phyloP scores from a whole-genome alignment of 345 rosid genomes.

The Murraya paniculata region DNA sequence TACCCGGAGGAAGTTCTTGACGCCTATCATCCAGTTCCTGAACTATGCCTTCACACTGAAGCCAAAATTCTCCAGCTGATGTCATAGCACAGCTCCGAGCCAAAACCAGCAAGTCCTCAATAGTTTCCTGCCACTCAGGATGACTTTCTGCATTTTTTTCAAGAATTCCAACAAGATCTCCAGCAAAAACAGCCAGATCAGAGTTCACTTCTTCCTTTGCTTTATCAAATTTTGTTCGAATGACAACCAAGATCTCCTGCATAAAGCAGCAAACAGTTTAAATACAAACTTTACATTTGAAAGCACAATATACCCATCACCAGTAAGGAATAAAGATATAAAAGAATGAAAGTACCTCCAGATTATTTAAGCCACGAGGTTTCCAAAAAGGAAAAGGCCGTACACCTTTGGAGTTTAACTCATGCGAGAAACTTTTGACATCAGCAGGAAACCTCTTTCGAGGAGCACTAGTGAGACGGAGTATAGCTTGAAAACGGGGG shows the following conservation, averaged over 20 bases:
- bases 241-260: conserved; percentile 83
- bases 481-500: conserved; percentile 97
- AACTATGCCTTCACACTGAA: conserved; percentile 98
- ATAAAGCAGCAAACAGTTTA: conserved; percentile 23
- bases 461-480: conserved; percentile 94
- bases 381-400: conserved; percentile 96
- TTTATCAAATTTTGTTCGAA: conserved; percentile 91
- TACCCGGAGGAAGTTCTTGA: conserved; percentile 94
- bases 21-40: conserved; percentile 98
- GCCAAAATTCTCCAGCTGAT: conserved; percentile 96
- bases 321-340: conserved; percentile 1
- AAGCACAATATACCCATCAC: conserved; percentile 12
- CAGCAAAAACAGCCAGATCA: conserved; percentile 96
- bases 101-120: conserved; percentile 90
- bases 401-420: conserved; percentile 96
- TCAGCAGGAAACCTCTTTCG: conserved; percentile 92
- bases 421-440: conserved; percentile 99
- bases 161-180: conserved; percentile 94
- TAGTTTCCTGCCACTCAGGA: conserved; percentile 98
- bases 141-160: conserved; percentile 95
- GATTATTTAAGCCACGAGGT: conserved; percentile 81
- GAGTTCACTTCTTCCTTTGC: conserved; percentile 99
- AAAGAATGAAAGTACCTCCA: conserved; percentile 57
- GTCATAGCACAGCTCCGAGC: conserved; percentile 98
- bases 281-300: conserved; percentile 1